Percentiles rank a stretch among this genome's conserved stretches.
phyloP scores from a whole-genome alignment of 768 basidiomycete genomes.

The Psilocybe subaeruginosa region DNA sequence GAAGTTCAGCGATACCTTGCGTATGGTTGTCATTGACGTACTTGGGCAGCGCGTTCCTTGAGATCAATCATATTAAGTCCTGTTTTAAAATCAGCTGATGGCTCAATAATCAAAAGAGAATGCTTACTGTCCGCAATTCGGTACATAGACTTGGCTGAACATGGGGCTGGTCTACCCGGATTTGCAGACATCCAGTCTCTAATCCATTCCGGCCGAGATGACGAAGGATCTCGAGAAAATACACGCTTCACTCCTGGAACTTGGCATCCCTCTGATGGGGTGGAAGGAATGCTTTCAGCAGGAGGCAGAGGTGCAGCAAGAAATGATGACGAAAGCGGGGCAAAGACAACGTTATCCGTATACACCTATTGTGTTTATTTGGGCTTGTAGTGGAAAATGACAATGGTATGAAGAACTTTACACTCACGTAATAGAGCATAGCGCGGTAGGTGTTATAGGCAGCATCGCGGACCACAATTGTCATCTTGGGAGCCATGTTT shows the following conservation, averaged over 20 bases:
- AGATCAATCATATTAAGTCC: constrained; percentile 75
- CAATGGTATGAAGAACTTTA: neutral
- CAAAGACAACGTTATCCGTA: constrained; percentile 83
- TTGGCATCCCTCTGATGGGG: constrained; percentile 33
- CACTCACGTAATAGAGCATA: constrained; percentile 74
- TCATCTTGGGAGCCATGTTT: constrained; percentile 19
- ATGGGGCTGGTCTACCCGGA: constrained; percentile 64
- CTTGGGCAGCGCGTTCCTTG: constrained; percentile 70
- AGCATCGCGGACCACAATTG: constrained; percentile 52
- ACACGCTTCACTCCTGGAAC: constrained; percentile 21
- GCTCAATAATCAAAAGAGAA: neutral
- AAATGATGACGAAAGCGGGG: constrained; percentile 76
- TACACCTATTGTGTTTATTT: constrained; percentile 59
- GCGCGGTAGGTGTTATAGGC: constrained; percentile 49
- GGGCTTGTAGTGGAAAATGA: neutral
- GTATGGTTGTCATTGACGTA: constrained; percentile 13
- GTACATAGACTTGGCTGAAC: constrained; percentile 85
- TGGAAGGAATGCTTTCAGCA: constrained; percentile 25
- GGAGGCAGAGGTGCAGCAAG: constrained; percentile 26
- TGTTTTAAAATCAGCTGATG: constrained; percentile 26
- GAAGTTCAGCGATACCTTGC: constrained; percentile 2
- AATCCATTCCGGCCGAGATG: constrained; percentile 67
- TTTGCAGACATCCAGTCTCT: constrained; percentile 64
- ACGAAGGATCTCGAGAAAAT: constrained; percentile 25
- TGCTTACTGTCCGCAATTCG: constrained; percentile 79